Evolutionary conservation across 1,139 yeast species (phyloP), one percentile per base, ranked within the genome.

Genomic region (Candida frijolesensis): DNA sequence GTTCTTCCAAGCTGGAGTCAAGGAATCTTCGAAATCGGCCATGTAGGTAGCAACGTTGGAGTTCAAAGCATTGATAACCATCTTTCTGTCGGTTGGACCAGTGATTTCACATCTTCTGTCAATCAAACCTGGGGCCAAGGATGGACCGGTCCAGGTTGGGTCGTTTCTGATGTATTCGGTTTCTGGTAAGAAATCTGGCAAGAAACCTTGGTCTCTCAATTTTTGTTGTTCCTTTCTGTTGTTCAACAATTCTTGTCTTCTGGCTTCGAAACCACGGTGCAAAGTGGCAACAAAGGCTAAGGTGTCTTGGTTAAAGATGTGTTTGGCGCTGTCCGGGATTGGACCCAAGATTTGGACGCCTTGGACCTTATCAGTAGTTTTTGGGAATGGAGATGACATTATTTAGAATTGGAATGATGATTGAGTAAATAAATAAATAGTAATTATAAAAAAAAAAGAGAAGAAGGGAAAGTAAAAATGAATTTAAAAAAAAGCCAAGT

Each of bases 1-100:
- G 71, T 90, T 91, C 60, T 73, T 73, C 98, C 98, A 94, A 34
- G 98, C 92, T 60, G 99, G 99, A 33, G 97, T 86, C 61, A 91
- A 85, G 32, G 96, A 89, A 73, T 91, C 97, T 71, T 91, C 97
- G 61, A 91, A 89, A 73, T 91, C 98, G 44, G 95, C 86, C 97
- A 91, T 91, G 70, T 91, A 91, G 46, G 96, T 89, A 65, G 88
- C 90, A 44, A 91, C 97, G 52, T 83, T 82, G 4, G 96, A 84
- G 74, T 91, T 91, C 65, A 91, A 81, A 16, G 97, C 97, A 66
- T 91, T 91, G 67, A 91, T 87, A 59, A 91, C 87, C 97, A 91
- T 91, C 70, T 91, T 91, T 60, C 97, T 83, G 68, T 87, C 92
- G 50, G 89, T 79, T 32, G 97, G 97, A 44, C 97, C 96, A 32